phyloP scores from a whole-genome alignment of 176 grass and related monocot species.

The Aegilops umbellulata region DNA sequence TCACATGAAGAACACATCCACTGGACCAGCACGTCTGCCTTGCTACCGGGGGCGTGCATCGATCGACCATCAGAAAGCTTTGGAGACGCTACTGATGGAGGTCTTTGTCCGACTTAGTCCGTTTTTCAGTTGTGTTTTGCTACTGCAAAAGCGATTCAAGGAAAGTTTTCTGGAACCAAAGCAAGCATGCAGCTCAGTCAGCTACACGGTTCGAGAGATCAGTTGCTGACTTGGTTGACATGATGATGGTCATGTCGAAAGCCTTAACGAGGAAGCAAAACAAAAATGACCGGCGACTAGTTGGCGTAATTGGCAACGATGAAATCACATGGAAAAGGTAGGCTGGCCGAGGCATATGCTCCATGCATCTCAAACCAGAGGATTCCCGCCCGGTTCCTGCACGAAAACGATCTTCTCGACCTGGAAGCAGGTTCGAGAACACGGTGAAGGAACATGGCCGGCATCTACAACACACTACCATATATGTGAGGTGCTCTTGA shows the following conservation, averaged over 20 bases:
- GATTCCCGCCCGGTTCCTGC: neutral
- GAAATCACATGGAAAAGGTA: neutral
- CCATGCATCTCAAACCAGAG: neutral
- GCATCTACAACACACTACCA: too few species aligned
- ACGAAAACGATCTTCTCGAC: neutral
- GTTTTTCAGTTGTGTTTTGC: constrained; percentile 34
- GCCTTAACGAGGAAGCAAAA: constrained; percentile 35
- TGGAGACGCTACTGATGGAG: neutral
- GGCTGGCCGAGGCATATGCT: neutral
- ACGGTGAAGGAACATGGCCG: neutral
- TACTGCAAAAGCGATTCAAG: neutral
- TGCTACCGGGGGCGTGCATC: neutral
- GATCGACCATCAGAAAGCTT: neutral
- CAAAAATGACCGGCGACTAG: too few species aligned
- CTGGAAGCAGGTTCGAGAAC: neutral
- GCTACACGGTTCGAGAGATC: neutral
- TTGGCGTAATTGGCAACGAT: too few species aligned
- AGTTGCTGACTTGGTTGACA: neutral
- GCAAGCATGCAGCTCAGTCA: neutral
- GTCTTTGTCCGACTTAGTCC: neutral
- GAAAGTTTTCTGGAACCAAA: neutral
- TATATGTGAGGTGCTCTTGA: too few species aligned
- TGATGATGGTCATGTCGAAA: neutral
- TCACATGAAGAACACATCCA: neutral
- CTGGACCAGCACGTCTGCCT: neutral